phyloP scores from a whole-genome alignment of 2,329 filamentous ascomycete species.

The Sporothrix schenckii region DNA sequence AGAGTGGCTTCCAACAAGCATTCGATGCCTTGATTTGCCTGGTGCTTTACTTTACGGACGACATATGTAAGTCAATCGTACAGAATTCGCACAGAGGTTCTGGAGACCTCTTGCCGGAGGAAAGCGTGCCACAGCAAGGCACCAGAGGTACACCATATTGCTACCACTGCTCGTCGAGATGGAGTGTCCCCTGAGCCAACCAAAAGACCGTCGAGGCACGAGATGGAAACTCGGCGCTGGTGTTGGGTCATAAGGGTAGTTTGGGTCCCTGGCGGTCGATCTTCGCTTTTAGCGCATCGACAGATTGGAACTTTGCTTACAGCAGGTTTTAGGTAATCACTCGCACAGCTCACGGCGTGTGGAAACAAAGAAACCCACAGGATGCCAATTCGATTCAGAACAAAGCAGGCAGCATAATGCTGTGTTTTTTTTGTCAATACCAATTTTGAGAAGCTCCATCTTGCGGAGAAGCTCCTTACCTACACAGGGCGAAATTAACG shows the following conservation, averaged over 20 bases:
- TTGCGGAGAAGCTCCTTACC: background rate
- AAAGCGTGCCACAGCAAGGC: background rate
- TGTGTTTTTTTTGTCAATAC: background rate
- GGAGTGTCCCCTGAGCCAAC: slow-evolving; percentile 25
- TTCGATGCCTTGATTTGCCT: too few species aligned
- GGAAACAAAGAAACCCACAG: background rate
- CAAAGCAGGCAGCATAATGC: too few species aligned
- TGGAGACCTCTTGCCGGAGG: too few species aligned
- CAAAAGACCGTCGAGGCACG: slow-evolving; percentile 3
- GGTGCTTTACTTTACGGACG: too few species aligned
- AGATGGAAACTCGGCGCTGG: slow-evolving; percentile 10
- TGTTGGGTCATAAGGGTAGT: background rate
- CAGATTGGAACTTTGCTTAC: background rate
- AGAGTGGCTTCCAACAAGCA: too few species aligned
- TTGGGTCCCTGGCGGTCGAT: slow-evolving; percentile 3
- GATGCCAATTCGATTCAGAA: background rate
- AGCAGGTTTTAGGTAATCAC: slow-evolving; percentile 14
- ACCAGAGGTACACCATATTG: slow-evolving; percentile 18
- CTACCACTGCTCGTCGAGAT: background rate
- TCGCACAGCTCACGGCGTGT: background rate
- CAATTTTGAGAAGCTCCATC: background rate
- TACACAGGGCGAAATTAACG: background rate
- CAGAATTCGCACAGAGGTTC: too few species aligned
- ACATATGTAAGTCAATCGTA: too few species aligned
- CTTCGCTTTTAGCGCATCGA: background rate